These are phyloP conservation scores for Amanita exitialis DNA, from an alignment of 768 basidiomycete species.

Conservation along the genomic window DNA sequence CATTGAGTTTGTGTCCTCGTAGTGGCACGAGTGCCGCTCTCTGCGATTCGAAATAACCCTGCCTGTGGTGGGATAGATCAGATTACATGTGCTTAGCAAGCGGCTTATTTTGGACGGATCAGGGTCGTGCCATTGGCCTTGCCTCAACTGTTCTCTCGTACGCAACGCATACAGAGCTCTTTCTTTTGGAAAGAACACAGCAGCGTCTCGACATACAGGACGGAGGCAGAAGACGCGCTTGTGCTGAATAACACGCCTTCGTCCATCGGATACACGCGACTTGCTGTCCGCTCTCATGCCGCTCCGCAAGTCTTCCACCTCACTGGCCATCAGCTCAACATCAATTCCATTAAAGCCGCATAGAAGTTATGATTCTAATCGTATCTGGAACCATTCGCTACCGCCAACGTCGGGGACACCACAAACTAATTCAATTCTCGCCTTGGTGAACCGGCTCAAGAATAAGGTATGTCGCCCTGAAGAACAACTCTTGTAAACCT, in stretches of 20 bases:
- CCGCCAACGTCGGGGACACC: slow-evolving; percentile 30
- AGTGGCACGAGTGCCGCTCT: too few relatives aligned
- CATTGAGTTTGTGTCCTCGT: too few relatives aligned
- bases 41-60: too few relatives aligned
- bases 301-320: slow-evolving; percentile 5
- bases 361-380: slow-evolving; percentile 6
- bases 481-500: neutral
- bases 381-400: slow-evolving; percentile 1
- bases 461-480: slow-evolving; percentile 47
- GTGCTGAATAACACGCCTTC: neutral
- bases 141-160: too few relatives aligned
- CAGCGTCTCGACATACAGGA: too few relatives aligned
- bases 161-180: too few relatives aligned
- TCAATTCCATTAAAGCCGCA: neutral
- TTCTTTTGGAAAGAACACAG: too few relatives aligned
- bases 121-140: too few relatives aligned
- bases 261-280: neutral
- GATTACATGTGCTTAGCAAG: too few relatives aligned
- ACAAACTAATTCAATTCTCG: slow-evolving; percentile 76
- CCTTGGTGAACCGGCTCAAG: slow-evolving; percentile 71
- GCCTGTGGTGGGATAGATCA: too few relatives aligned
- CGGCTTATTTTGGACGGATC: too few relatives aligned
- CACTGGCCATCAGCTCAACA: slow-evolving; percentile 1
- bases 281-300: neutral
- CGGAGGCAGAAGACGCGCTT: neutral